A percentile compares a stretch with the other conserved stretches of the same genome.
Evolutionary conservation across 2,329 filamentous ascomycete species (phyloP).

Genomic region (Ophiocordyceps sinensis): DNA sequence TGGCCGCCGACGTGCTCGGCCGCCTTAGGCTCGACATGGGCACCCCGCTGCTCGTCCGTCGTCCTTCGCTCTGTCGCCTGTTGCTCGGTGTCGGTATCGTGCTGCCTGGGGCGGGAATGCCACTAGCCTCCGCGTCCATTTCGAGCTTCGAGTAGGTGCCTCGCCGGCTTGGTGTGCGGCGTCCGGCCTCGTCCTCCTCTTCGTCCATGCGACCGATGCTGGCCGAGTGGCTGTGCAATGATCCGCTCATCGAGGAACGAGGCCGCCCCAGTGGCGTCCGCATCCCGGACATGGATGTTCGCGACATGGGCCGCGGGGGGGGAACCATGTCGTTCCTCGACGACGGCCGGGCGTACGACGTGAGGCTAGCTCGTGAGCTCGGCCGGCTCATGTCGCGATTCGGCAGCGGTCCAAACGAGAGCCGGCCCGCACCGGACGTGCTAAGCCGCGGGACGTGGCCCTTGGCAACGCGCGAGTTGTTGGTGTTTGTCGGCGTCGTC

Average conservation of each 20-base stretch:
- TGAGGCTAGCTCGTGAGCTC: conserved; percentile 55
- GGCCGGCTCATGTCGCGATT: conserved; percentile 44
- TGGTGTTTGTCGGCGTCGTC: conserved; percentile 28
- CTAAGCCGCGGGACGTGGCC: conserved; percentile 45
- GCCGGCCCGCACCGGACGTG: conserved; percentile 44
- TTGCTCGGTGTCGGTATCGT: conserved; percentile 30
- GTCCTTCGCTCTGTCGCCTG: conserved; percentile 29
- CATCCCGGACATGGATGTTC: conserved; percentile 43
- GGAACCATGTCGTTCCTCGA: conserved; percentile 40
- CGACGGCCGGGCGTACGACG: conserved; percentile 37
- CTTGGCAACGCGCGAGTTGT: conserved; percentile 15
- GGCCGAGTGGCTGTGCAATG: conserved; percentile 41
- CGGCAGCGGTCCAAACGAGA: conserved; percentile 49
- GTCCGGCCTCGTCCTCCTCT: conserved; percentile 25
- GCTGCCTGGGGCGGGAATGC: conserved; percentile 27
- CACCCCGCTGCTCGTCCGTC: conserved; percentile 26
- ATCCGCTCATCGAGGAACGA: conserved; percentile 56
- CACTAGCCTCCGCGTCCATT: conserved; percentile 20
- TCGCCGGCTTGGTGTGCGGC: conserved; percentile 39
- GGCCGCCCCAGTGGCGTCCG: conserved; percentile 56
- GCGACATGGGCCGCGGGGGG: conserved; percentile 47
- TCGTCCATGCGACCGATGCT: conserved; percentile 42
- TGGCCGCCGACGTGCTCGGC: conserved; percentile 18
- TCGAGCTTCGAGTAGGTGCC: conserved; percentile 38
- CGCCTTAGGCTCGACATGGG: conserved; percentile 13